Percentiles rank a stretch among this genome's conserved stretches.
Evolutionary conservation across 2,329 filamentous ascomycete genomes (phyloP).

Genomic region (Aspergillus sp.): DNA sequence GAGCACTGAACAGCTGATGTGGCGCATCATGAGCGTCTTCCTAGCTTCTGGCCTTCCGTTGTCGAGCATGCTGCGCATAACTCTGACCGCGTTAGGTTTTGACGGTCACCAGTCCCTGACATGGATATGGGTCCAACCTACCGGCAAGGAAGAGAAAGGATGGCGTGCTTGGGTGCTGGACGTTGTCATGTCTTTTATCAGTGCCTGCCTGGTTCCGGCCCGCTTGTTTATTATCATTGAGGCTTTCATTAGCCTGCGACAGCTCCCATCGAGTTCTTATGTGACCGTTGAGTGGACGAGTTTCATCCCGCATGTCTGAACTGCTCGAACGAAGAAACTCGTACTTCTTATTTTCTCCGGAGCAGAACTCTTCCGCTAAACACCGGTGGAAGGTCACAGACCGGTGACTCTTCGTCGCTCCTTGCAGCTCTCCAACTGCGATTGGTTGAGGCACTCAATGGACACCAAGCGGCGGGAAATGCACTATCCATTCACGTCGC

Average conservation of each 20-base stretch:
- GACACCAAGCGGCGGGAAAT: too few relatives aligned
- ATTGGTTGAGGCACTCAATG: too few relatives aligned
- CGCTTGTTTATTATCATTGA: constrained; percentile 4
- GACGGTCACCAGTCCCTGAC: neutral
- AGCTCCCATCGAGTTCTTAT: constrained; percentile 16
- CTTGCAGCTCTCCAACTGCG: too few relatives aligned
- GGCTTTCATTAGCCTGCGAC: constrained; percentile 3
- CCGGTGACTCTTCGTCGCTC: too few relatives aligned
- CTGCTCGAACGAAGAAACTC: neutral
- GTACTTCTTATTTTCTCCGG: neutral
- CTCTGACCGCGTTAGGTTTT: neutral
- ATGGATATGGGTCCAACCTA: neutral
- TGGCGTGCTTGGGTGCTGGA: constrained; percentile 4
- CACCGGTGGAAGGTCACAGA: too few relatives aligned
- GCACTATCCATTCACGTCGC: too few relatives aligned
- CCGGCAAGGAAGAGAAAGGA: neutral
- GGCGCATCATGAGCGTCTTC: neutral
- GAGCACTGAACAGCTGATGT: neutral
- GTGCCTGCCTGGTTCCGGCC: neutral
- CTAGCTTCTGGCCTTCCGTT: neutral
- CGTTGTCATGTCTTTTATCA: neutral
- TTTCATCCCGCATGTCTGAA: constrained; percentile 5
- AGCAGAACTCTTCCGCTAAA: too few relatives aligned
- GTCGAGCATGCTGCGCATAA: neutral
- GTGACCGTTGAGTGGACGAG: constrained; percentile 17